These are phyloP conservation scores for Phytophthora pinifolia DNA, from an alignment of 352 stramenopile genomes.

Conservation along the genomic window DNA sequence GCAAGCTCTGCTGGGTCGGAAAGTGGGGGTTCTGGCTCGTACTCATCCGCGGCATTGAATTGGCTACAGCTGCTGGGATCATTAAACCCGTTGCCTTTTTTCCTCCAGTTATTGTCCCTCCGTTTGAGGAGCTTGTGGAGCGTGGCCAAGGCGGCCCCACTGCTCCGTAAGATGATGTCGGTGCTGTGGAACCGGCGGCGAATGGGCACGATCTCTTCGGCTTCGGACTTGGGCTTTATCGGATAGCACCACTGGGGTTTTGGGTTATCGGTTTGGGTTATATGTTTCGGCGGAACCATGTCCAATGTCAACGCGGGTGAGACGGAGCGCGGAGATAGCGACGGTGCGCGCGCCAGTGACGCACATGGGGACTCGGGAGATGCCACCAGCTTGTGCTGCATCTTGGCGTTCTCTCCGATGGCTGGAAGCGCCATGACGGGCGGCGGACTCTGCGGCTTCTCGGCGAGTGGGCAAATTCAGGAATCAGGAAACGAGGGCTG, in stretches of 20 bases:
- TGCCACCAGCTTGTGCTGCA: constrained; percentile 12
- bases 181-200: constrained; percentile 63
- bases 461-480: background rate
- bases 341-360: constrained; percentile 13
- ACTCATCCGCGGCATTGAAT: constrained; percentile 13
- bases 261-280: constrained; percentile 14
- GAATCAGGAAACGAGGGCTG: constrained; percentile 15
- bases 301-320: constrained; percentile 18
- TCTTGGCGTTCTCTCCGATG: constrained; percentile 54
- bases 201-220: constrained; percentile 23
- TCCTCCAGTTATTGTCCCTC: constrained; percentile 13
- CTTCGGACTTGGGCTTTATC: constrained; percentile 1
- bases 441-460: constrained; percentile 21
- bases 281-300: background rate
- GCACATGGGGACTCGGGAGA: constrained; percentile 12
- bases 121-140: constrained; percentile 13
- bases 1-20: constrained; percentile 20
- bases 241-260: constrained; percentile 13
- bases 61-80: constrained; percentile 20
- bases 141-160: constrained; percentile 7
- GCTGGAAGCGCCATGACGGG: constrained; percentile 37
- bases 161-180: constrained; percentile 44
- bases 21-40: constrained; percentile 28
- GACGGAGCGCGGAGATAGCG: constrained; percentile 25
- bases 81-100: constrained; percentile 21